Base-by-base conservation (phyloP, 2,329 filamentous ascomycete genomes). In the Ceratocystis harringtonii region DNA sequence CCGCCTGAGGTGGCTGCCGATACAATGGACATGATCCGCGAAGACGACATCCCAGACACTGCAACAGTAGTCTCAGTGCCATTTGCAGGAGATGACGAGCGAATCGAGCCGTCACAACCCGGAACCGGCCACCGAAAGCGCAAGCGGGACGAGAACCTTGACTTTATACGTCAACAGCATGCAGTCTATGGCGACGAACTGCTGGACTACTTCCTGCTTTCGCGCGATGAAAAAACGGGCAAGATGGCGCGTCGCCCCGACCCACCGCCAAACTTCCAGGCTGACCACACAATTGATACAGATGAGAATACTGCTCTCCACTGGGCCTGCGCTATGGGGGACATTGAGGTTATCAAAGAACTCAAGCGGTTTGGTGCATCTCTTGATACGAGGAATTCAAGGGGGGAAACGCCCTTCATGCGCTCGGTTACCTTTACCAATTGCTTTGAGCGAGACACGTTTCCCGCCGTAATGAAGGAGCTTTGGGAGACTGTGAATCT, bases 311-410 rank as follows among this genome's bases (percentile, higher is more conserved):
- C 91, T 1, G 92, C 92, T 5, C 82, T 99, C 69, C 94, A 99
- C 73, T 99, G 94, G 94, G 94, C 92, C 19, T 91, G 90, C 64
- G 90, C 94, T 28, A 99, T 99, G 92, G 94, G 94, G 67, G 94
- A 97, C 70, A 80, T 96, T 36, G 89, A 92, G 61, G 89, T 97
- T 17, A 90, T 96, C 68, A 90, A 87, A 74, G 88, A 95, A 74
- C 79, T 99, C 19, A 87, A 94, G 70, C 82, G 85, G 50, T 90
- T 92, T 68, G 87, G 89, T 52, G 91, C 92, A 10, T 84, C 84
- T 68, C 79, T 90, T 17, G 83, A 84, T 36, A 84, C 86, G 2
- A 81, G 87, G 64, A 92, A 91, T 66, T 77, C 83, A 57, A 79
- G 84, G 22, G 87, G 88, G 66, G 92, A 97, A 75, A 97, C 94